phyloP scores from a whole-genome alignment of 257 asterid genomes.

The Dorcoceras hygrometricum region DNA sequence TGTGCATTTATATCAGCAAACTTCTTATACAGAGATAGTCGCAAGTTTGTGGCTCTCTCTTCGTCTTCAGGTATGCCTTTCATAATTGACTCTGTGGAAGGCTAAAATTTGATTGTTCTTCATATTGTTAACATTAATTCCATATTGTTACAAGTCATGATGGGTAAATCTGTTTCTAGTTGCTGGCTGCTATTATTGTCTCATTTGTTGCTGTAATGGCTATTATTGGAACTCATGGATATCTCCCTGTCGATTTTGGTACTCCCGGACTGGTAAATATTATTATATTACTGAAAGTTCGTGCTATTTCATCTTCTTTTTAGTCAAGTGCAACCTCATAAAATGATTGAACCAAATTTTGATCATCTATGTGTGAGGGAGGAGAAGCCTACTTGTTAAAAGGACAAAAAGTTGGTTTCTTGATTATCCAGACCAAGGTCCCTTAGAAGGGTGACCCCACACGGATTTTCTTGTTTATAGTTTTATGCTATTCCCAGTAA shows the following conservation, averaged over 20 bases:
- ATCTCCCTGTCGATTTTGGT: constrained; percentile 70
- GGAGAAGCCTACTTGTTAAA: not conserved
- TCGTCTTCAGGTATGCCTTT: constrained; percentile 79
- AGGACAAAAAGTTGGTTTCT: not conserved
- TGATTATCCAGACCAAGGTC: not conserved
- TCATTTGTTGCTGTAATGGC: constrained; percentile 95
- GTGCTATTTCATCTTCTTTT: not conserved
- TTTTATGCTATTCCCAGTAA: too few species aligned
- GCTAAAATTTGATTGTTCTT: not conserved
- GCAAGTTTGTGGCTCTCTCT: constrained; percentile 98
- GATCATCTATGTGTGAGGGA: not conserved
- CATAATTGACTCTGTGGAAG: not conserved
- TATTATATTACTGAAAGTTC: not conserved
- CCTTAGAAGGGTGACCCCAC: not conserved
- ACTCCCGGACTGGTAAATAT: constrained; percentile 91
- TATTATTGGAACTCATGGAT: constrained; percentile 67
- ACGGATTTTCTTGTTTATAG: not conserved
- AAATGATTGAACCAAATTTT: constrained; percentile 1
- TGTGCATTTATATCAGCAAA: constrained; percentile 64
- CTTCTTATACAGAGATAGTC: constrained; percentile 82
- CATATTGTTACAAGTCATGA: constrained; percentile 17
- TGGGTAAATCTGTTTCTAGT: constrained; percentile 32
- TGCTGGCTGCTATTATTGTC: constrained; percentile 83
- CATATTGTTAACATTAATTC: not conserved
- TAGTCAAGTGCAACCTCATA: not conserved